Evolutionary conservation across 495 filamentous ascomycete species (phyloP).

Genomic region (Penicillium salamii): DNA sequence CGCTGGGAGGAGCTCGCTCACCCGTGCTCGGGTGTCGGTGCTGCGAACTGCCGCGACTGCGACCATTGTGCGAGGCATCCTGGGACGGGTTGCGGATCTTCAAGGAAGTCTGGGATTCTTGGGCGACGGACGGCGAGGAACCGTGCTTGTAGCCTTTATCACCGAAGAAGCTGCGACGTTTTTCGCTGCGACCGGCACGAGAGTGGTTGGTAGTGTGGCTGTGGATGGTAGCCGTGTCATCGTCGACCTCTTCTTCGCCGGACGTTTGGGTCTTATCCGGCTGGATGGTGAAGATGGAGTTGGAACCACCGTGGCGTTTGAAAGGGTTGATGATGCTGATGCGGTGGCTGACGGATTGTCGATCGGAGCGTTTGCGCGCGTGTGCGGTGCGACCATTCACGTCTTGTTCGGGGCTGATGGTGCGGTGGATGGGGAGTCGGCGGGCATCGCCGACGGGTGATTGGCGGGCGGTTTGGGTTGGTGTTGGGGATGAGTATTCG

Average conservation of each 20-base stretch:
- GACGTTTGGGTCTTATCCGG: constrained; percentile 25
- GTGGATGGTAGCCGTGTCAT: constrained; percentile 44
- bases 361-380: constrained; percentile 34
- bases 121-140: constrained; percentile 34
- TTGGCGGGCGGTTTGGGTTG: constrained; percentile 21
- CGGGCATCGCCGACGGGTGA: constrained; percentile 22
- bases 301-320: constrained; percentile 39
- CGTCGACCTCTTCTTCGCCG: constrained; percentile 29
- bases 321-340: constrained; percentile 51
- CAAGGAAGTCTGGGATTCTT: constrained; percentile 23
- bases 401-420: constrained; percentile 40
- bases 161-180: constrained; percentile 43
- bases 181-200: constrained; percentile 34
- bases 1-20: constrained; percentile 20
- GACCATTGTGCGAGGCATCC: constrained; percentile 33
- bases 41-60: constrained; percentile 33
- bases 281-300: constrained; percentile 37
- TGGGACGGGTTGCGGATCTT: constrained; percentile 32
- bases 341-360: constrained; percentile 44
- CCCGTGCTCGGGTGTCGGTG: constrained; percentile 23
- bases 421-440: constrained; percentile 25
- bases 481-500: constrained; percentile 23
- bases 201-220: constrained; percentile 42
- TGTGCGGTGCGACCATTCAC: constrained; percentile 34
- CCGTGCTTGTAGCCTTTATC: constrained; percentile 37